A percentile compares a stretch with the other conserved stretches of the same genome.
These are phyloP conservation scores for Gossypium armourianum DNA, from an alignment of 441 rosid species.

Conservation along the genomic window DNA sequence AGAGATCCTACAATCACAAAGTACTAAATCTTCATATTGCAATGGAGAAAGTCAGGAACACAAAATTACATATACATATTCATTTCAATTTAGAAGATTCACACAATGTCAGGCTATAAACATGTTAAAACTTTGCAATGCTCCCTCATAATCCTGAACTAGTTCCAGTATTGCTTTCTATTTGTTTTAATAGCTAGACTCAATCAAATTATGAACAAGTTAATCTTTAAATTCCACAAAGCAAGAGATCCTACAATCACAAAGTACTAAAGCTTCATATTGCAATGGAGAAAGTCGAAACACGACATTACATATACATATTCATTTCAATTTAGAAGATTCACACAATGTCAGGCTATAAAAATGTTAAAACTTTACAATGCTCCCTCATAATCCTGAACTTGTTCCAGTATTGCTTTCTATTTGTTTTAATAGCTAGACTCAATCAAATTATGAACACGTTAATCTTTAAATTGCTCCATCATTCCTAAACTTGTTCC, in stretches of 20 bases:
- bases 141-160: neutral
- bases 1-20: conserved; percentile 48
- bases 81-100: neutral
- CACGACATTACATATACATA: neutral
- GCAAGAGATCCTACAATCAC: conserved; percentile 57
- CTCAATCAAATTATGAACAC: neutral
- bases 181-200: neutral
- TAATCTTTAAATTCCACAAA: conserved; percentile 64
- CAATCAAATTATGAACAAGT: neutral
- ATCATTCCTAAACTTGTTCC: neutral
- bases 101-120: neutral
- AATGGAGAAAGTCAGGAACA: neutral
- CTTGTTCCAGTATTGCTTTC: conserved; percentile 1
- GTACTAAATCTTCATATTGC: conserved; percentile 5
- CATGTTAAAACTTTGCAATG: neutral
- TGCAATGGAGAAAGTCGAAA: neutral
- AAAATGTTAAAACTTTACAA: neutral
- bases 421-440: neutral
- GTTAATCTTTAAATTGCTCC: neutral
- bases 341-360: neutral
- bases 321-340: neutral
- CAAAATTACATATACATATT: neutral
- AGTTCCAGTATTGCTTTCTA: neutral
- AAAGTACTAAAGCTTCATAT: conserved; percentile 13
- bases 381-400: neutral